Percentiles rank a stretch among this genome's conserved stretches.
Evolutionary conservation across 352 stramenopile genomes (phyloP).

Genomic region (Globisporangium megalacanthum): DNA sequence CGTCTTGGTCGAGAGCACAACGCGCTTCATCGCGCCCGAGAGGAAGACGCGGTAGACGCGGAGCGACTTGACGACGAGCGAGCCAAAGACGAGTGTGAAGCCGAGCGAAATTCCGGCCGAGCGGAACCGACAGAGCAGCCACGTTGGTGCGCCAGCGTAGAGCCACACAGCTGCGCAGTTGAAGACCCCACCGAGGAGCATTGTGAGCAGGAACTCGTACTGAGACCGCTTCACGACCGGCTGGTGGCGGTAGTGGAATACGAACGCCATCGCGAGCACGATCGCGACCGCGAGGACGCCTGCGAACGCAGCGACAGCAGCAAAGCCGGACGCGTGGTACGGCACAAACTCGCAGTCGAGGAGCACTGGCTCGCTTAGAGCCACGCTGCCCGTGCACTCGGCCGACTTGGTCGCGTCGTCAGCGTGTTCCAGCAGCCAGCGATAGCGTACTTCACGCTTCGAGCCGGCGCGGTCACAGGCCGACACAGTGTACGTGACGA

Average conservation of each 20-base stretch:
- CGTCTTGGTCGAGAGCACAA: conserved; percentile 1
- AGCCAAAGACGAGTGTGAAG: conserved; percentile 53
- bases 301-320: conserved; percentile 6
- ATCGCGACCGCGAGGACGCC: conserved; percentile 9
- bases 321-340: conserved; percentile 17
- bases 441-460: conserved; percentile 23
- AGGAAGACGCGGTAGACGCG: conserved; percentile 50
- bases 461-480: conserved; percentile 20
- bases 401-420: conserved; percentile 21
- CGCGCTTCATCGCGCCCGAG: conserved; percentile 21
- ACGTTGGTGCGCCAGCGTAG: conserved; percentile 39
- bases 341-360: conserved; percentile 45
- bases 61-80: conserved; percentile 42
- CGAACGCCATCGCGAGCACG: conserved; percentile 24
- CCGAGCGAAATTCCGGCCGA: conserved; percentile 26
- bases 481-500: conserved; percentile 35
- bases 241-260: conserved; percentile 26
- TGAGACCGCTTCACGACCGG: conserved; percentile 66
- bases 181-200: conserved; percentile 44
- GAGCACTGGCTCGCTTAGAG: conserved; percentile 16
- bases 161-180: conserved; percentile 32
- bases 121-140: conserved; percentile 22
- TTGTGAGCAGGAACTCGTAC: conserved; percentile 49
- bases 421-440: conserved; percentile 22
- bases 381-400: conserved; percentile 27